Conservation (phyloP, 2,329 filamentous ascomycete genomes). For the Mollisia scopiformis region DNA sequence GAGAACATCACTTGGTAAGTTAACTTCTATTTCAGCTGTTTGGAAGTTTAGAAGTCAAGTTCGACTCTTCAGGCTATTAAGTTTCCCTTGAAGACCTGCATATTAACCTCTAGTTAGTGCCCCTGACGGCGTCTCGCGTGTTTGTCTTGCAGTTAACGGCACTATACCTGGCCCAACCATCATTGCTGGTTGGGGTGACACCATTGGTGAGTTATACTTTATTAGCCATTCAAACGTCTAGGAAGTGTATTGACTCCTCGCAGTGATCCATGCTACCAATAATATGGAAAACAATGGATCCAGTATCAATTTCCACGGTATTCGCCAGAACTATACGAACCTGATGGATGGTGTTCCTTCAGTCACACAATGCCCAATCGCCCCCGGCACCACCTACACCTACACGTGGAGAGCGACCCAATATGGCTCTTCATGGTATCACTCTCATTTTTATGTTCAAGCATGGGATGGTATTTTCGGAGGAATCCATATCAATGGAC, state of each 20-base stretch:
- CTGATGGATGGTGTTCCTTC: slow-evolving; percentile 61
- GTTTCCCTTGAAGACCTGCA: too few species aligned
- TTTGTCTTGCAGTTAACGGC: slow-evolving; percentile 27
- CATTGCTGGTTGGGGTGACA: slow-evolving; percentile 17
- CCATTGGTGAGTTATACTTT: not conserved
- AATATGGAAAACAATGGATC: slow-evolving; percentile 35
- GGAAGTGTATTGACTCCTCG: too few species aligned
- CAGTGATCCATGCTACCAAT: slow-evolving; percentile 6
- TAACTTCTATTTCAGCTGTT: too few species aligned
- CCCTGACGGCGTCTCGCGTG: slow-evolving; percentile 35
- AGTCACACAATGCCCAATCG: slow-evolving; percentile 42
- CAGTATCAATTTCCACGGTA: slow-evolving; percentile 60
- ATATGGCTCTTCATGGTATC: slow-evolving; percentile 59
- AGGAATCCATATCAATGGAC: slow-evolving; percentile 61
- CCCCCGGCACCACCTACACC: slow-evolving; percentile 33
- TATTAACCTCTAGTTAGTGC: too few species aligned
- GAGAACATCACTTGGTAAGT: slow-evolving; percentile 28
- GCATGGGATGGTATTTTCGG: slow-evolving; percentile 60
- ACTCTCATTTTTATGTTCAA: slow-evolving; percentile 55
- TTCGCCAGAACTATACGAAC: slow-evolving; percentile 50
- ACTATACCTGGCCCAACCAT: slow-evolving; percentile 14
- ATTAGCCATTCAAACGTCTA: too few species aligned
- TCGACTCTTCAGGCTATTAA: too few species aligned
- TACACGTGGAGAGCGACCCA: slow-evolving; percentile 27
- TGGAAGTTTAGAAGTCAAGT: too few species aligned